phyloP scores from a whole-genome alignment of 371 early-diverging fungal species.

The Apophysomyces sp. region DNA sequence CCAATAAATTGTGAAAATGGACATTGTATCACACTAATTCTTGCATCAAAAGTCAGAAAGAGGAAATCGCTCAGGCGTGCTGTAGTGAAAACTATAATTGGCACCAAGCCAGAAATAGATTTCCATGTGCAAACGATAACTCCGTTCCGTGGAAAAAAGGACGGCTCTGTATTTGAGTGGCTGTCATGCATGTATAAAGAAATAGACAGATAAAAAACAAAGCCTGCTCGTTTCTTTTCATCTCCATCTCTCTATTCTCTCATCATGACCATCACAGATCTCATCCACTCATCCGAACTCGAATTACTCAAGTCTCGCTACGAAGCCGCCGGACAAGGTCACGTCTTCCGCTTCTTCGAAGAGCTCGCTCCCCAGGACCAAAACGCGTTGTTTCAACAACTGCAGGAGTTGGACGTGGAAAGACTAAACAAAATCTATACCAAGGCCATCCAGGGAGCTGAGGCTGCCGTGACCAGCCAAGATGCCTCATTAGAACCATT shows the following conservation, averaged over 20 bases:
- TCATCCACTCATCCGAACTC: slow-evolving; percentile 27
- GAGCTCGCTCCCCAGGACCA: slow-evolving; percentile 61
- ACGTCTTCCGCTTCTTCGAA: slow-evolving; percentile 84
- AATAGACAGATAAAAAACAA: slow-evolving; percentile 7
- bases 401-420: slow-evolving; percentile 73
- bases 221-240: not conserved
- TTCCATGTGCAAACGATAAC: slow-evolving; percentile 1
- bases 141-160: slow-evolving; percentile 10
- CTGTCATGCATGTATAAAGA: slow-evolving; percentile 5
- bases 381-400: slow-evolving; percentile 61
- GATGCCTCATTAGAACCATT: slow-evolving; percentile 70
- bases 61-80: not conserved
- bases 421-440: slow-evolving; percentile 78
- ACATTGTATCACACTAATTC: not conserved
- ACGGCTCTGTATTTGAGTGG: not conserved
- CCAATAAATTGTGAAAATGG: not conserved
- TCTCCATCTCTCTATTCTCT: not conserved
- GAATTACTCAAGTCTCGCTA: slow-evolving; percentile 62
- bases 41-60: not conserved
- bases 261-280: slow-evolving; percentile 6
- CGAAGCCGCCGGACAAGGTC: slow-evolving; percentile 83
- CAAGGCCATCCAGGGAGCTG: slow-evolving; percentile 63
- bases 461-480: slow-evolving; percentile 36
- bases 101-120: not conserved
- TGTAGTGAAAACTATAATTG: not conserved